phyloP scores from a whole-genome alignment of 305 asterid genomes.

The Solanum hybrid region DNA sequence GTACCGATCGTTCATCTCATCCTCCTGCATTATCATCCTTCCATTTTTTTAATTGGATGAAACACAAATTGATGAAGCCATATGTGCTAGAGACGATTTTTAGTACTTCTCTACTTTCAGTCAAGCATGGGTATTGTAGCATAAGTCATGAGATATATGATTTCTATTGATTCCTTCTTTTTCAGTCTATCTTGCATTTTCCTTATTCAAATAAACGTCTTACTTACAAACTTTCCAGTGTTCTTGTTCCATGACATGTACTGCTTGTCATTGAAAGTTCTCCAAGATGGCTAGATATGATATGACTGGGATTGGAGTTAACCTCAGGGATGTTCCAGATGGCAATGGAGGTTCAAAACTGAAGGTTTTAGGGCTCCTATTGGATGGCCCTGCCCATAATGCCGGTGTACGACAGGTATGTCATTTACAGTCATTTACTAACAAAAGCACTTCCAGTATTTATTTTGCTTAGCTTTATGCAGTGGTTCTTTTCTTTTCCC shows the following conservation, averaged over 20 bases:
- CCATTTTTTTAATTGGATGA: background rate
- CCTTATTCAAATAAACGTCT: slow-evolving; percentile 5
- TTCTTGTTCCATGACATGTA: slow-evolving; percentile 60
- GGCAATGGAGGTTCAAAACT: slow-evolving; percentile 55
- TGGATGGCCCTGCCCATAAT: slow-evolving; percentile 87
- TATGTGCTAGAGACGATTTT: background rate
- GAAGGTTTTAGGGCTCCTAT: slow-evolving; percentile 86
- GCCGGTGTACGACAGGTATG: slow-evolving; percentile 92
- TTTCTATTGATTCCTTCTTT: background rate
- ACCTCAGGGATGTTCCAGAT: slow-evolving; percentile 85
- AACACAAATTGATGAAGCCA: background rate
- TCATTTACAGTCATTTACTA: background rate
- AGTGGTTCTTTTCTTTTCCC: background rate
- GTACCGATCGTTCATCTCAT: background rate
- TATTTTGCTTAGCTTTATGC: slow-evolving; percentile 7
- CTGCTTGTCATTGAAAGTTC: slow-evolving; percentile 67
- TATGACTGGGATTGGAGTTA: slow-evolving; percentile 92
- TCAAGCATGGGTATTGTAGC: background rate
- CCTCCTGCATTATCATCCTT: background rate
- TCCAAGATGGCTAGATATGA: slow-evolving; percentile 97
- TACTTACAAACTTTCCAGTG: slow-evolving; percentile 52
- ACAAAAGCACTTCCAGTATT: slow-evolving; percentile 6
- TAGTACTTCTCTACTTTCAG: background rate
- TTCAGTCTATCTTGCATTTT: background rate
- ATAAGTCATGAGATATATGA: background rate